Evolutionary conservation across 257 asterid genomes (phyloP).

Genomic region (Cordia subcordata): DNA sequence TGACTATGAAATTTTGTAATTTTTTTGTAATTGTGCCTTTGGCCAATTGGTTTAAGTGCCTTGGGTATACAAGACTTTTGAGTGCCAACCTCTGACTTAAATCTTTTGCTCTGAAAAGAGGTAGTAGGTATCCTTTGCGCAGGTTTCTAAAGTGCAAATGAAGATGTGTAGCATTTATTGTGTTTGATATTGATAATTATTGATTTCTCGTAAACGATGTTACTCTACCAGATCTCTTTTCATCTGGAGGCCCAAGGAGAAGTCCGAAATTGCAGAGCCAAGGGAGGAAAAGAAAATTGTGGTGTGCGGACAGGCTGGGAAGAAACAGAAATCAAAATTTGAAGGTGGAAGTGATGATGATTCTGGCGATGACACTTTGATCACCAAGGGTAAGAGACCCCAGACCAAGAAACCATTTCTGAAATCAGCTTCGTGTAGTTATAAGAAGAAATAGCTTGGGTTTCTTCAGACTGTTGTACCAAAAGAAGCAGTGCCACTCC

Average conservation of each 20-base stretch:
- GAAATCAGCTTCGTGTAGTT: slow-evolving; percentile 30
- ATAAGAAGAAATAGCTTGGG: slow-evolving; percentile 14
- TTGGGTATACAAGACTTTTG: no score
- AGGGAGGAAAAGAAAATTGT: slow-evolving; percentile 44
- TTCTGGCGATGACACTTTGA: slow-evolving; percentile 36
- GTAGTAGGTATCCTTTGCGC: no score
- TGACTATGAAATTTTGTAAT: no score
- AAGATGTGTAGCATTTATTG: neutral
- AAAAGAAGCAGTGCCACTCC: no score
- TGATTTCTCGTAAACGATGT: neutral
- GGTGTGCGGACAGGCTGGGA: slow-evolving; percentile 53
- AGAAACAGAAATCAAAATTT: slow-evolving; percentile 33
- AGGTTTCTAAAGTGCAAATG: neutral
- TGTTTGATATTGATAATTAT: neutral
- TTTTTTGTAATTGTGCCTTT: no score
- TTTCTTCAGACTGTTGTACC: no score
- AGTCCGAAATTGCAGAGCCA: slow-evolving; percentile 33
- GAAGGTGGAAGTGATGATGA: slow-evolving; percentile 44
- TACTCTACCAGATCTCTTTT: slow-evolving; percentile 60
- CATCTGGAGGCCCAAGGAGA: slow-evolving; percentile 76
- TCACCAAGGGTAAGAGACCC: slow-evolving; percentile 31
- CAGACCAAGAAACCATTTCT: slow-evolving; percentile 36
- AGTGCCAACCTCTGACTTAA: no score
- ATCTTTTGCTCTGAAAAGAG: no score
- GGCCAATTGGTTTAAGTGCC: no score